Percentiles rank a stretch among this genome's conserved stretches.
phyloP scores from a whole-genome alignment of 139 green algal species.

The Chlorella sp. region DNA sequence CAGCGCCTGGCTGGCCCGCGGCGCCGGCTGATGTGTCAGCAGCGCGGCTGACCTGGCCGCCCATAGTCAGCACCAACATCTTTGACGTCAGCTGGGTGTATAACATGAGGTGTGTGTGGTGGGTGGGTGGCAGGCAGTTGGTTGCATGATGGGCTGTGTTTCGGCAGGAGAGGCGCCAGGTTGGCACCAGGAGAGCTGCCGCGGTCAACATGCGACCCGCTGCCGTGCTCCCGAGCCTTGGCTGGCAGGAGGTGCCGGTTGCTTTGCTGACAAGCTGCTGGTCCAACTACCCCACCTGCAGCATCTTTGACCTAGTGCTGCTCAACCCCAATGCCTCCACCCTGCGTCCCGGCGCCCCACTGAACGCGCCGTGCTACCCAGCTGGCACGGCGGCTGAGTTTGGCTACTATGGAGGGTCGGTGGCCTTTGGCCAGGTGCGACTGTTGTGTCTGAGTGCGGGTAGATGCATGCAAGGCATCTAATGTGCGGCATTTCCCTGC shows the following conservation, averaged over 20 bases:
- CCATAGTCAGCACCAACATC: conserved; percentile 35
- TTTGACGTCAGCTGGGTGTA: conserved; percentile 30
- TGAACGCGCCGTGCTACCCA: conserved; percentile 46
- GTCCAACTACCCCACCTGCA: background rate
- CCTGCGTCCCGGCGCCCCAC: background rate
- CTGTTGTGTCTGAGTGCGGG: too few species aligned
- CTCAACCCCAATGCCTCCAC: conserved; percentile 11
- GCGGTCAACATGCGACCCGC: too few species aligned
- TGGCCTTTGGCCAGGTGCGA: conserved; percentile 8
- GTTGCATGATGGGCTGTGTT: too few species aligned
- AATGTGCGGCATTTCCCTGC: too few species aligned
- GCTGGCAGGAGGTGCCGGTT: too few species aligned
- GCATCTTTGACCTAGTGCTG: conserved; percentile 32
- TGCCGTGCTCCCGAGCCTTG: too few species aligned
- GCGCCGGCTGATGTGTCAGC: background rate
- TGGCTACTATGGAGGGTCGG: conserved; percentile 4
- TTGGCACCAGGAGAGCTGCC: too few species aligned
- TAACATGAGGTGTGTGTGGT: conserved; percentile 40
- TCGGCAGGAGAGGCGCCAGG: too few species aligned
- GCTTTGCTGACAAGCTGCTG: too few species aligned
- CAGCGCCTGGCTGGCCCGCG: background rate
- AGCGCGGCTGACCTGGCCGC: conserved; percentile 11
- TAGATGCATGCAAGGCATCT: too few species aligned
- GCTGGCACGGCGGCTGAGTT: background rate
- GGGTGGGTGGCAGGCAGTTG: too few species aligned